Conservation (phyloP, 2,329 filamentous ascomycete species). For the Cladosporium cucumerinum region DNA sequence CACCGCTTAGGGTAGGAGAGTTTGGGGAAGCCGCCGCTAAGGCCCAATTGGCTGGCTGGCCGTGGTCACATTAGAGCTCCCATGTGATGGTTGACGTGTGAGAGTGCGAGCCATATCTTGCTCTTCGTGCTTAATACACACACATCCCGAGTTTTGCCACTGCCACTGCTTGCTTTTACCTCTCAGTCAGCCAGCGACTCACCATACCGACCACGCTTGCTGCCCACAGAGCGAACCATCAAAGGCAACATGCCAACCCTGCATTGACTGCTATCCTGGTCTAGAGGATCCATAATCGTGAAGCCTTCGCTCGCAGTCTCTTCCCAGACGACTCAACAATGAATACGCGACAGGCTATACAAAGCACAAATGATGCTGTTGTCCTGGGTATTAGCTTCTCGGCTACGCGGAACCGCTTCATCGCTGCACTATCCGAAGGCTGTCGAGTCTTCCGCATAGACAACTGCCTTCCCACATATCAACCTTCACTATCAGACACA, state of each 20-base stretch:
- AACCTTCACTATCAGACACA: slow-evolving; percentile 18
- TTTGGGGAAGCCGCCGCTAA: slow-evolving; percentile 1
- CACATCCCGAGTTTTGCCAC: neutral
- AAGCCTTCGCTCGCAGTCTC: neutral
- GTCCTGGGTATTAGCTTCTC: slow-evolving; percentile 87
- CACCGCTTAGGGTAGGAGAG: neutral
- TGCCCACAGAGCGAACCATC: neutral
- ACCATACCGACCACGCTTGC: neutral
- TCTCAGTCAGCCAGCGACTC: neutral
- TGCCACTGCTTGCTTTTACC: neutral
- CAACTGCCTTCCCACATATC: slow-evolving; percentile 36
- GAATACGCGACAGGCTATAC: slow-evolving; percentile 86
- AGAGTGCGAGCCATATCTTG: neutral
- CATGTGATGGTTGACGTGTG: neutral
- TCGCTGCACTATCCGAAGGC: slow-evolving; percentile 80
- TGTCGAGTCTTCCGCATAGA: slow-evolving; percentile 55
- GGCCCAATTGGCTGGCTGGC: neutral
- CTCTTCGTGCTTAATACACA: neutral
- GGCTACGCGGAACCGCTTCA: slow-evolving; percentile 77
- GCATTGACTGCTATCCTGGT: neutral
- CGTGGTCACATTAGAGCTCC: neutral
- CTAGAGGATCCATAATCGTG: neutral
- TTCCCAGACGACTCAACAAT: slow-evolving; percentile 48
- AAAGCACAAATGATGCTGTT: slow-evolving; percentile 67
- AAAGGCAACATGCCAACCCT: neutral